Conservation (phyloP, 139 green algal genomes). For the Auxenochlorella pyrenoidosa region DNA sequence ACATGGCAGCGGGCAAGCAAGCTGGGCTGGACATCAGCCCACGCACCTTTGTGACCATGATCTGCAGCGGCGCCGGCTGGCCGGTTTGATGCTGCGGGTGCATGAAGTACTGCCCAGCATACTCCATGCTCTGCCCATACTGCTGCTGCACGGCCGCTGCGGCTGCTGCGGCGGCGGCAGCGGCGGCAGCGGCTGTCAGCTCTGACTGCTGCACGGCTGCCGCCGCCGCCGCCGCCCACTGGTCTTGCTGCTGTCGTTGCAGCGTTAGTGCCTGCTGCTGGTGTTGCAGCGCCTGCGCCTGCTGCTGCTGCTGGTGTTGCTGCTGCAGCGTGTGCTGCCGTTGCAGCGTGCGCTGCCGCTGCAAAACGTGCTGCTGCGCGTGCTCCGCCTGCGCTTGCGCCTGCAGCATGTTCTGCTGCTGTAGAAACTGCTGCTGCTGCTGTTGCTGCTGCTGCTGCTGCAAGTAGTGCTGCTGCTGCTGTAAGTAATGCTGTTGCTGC, state of each 20-base stretch:
- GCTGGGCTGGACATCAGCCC: neutral
- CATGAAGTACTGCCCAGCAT: neutral
- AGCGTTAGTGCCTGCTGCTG: neutral
- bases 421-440: neutral
- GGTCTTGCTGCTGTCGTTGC: too few species aligned
- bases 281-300: neutral
- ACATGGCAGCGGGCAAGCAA: too few species aligned
- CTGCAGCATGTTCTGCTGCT: neutral
- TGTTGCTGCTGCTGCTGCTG: neutral
- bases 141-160: neutral
- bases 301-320: neutral
- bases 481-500: neutral
- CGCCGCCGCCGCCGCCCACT: too few species aligned
- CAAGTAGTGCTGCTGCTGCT: neutral
- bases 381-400: conserved; percentile 5
- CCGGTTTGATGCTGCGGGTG: neutral
- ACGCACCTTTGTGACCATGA: conserved; percentile 24
- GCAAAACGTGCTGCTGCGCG: neutral
- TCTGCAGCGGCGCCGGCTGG: conserved; percentile 21
- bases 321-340: too few species aligned
- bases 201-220: neutral
- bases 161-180: neutral
- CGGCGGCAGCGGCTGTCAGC: neutral
- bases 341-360: neutral
- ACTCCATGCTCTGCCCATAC: neutral